Conservation (phyloP, 495 filamentous ascomycete genomes). For the Neurospora discreta region DNA sequence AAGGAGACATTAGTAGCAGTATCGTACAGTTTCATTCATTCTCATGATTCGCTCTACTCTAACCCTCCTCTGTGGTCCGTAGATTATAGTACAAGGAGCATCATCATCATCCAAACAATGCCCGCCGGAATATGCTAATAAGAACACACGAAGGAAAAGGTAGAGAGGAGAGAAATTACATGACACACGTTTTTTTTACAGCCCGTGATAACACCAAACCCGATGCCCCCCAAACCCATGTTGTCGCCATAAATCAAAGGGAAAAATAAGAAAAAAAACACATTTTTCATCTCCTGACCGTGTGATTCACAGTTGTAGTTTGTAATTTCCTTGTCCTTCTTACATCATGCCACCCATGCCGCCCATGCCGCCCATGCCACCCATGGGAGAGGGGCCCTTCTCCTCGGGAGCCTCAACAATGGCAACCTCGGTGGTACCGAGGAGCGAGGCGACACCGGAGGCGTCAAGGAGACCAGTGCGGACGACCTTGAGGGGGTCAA, state of each 20-base stretch:
- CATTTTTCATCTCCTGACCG: not conserved
- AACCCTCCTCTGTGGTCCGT: slow-evolving; percentile 13
- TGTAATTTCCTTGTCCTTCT: slow-evolving; percentile 9
- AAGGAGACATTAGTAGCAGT: not conserved
- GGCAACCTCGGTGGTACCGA: slow-evolving; percentile 96
- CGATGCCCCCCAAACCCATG: slow-evolving; percentile 19
- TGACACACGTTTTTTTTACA: slow-evolving; percentile 17
- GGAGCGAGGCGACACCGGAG: slow-evolving; percentile 88
- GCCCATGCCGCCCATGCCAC: slow-evolving; percentile 54
- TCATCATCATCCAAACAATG: slow-evolving; percentile 2
- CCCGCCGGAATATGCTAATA: slow-evolving; percentile 13
- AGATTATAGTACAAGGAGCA: slow-evolving; percentile 17
- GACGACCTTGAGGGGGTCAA: slow-evolving; percentile 98
- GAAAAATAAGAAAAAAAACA: not conserved
- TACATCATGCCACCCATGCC: slow-evolving; percentile 42
- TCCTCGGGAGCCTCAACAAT: slow-evolving; percentile 94
- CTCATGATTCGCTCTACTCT: slow-evolving; percentile 14
- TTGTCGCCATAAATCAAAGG: slow-evolving; percentile 22
- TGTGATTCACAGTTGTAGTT: not conserved
- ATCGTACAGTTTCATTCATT: not conserved
- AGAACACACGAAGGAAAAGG: slow-evolving; percentile 15
- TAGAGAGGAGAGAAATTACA: slow-evolving; percentile 25
- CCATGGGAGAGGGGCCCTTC: slow-evolving; percentile 56
- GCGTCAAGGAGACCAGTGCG: slow-evolving; percentile 91
- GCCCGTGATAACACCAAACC: slow-evolving; percentile 21